These are phyloP conservation scores for Phlebiopsis flavidoalba DNA, from an alignment of 768 basidiomycete species.

Conservation along the genomic window DNA sequence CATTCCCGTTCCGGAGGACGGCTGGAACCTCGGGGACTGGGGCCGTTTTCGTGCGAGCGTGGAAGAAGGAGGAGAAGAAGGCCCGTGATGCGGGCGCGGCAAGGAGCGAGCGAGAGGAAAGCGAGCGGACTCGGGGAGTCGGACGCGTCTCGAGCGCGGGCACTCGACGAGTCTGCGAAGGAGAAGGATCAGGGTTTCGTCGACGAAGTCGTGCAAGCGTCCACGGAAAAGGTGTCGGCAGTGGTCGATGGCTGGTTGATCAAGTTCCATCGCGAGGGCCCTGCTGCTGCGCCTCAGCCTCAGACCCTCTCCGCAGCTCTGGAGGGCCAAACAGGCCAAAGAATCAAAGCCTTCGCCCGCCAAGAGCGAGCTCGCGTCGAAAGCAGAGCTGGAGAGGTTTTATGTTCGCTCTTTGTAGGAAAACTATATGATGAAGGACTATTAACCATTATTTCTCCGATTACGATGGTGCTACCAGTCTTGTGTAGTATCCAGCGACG, in stretches of 20 bases:
- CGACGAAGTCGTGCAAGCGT: constrained; percentile 57
- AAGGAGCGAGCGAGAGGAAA: constrained; percentile 22
- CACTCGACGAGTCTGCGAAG: constrained; percentile 10
- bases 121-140: neutral
- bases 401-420: constrained; percentile 85
- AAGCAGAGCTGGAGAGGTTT: constrained; percentile 81
- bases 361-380: constrained; percentile 47
- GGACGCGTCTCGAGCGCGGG: constrained; percentile 1
- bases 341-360: constrained; percentile 20
- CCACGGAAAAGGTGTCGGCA: constrained; percentile 66
- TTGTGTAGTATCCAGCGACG: too few relatives aligned
- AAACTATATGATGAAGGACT: constrained; percentile 91
- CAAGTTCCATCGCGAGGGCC: constrained; percentile 45
- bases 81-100: constrained; percentile 30
- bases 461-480: too few relatives aligned
- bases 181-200: constrained; percentile 24
- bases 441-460: constrained; percentile 31
- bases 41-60: constrained; percentile 52
- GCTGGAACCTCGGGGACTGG: constrained; percentile 50
- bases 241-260: constrained; percentile 81
- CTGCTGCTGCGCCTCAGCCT: constrained; percentile 4
- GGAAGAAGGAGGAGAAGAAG: constrained; percentile 51
- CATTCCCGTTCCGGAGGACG: constrained; percentile 29
- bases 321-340: constrained; percentile 4
- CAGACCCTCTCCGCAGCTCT: constrained; percentile 3